Evolutionary conservation across 805 yeast species (phyloP), one percentile per base, ranked within the genome.

Genomic region (Metschnikowia cerradonensis): DNA sequence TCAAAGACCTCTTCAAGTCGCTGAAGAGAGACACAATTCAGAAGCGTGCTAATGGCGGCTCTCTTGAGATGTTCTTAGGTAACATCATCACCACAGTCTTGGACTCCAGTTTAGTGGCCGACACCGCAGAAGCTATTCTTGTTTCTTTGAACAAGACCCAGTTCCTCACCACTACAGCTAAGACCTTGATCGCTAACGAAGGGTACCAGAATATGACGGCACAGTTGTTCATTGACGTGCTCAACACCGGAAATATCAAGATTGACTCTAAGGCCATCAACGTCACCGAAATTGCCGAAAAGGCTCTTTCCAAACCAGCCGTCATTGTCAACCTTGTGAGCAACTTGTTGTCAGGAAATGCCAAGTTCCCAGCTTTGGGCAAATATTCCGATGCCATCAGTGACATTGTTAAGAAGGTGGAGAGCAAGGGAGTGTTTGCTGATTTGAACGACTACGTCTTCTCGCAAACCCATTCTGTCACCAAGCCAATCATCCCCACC

Each of bases 141-240:
- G 56, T 61, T 41, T 73, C 76, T 8, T 64, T 73, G 49, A 73
- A 73, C 60, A 70, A 72, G 52, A 73, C 78, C 5, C 74, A 72
- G 13, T 61, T 73, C 43, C 68, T 65, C 15, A 70, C 71, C 10
- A 68, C 71, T 56, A 63, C 67, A 10, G 58, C 68, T n/a, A 71
- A 73, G 57, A 53, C 66, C 37, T 61, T 70, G 50, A 53, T 73
- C 38, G 66, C 72, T 11, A 60, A 67, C 50, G 67, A 65, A 50
- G 57, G 60, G 3, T 73, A 73, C 55, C 63, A 66, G 20, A 68
- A 70, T 51, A 61, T 71, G 67, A 68, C 75, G 2, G 74, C 63
- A 1, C 58, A 56, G 15, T 60, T 71, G n/a, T 54, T 61, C n/a
- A 47, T 58, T 14, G 71, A 71, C 49, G 51, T 71, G 32, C 44